These are phyloP conservation scores for Mortierella sp. DNA, from an alignment of 371 early-diverging fungal species.

Conservation along the genomic window DNA sequence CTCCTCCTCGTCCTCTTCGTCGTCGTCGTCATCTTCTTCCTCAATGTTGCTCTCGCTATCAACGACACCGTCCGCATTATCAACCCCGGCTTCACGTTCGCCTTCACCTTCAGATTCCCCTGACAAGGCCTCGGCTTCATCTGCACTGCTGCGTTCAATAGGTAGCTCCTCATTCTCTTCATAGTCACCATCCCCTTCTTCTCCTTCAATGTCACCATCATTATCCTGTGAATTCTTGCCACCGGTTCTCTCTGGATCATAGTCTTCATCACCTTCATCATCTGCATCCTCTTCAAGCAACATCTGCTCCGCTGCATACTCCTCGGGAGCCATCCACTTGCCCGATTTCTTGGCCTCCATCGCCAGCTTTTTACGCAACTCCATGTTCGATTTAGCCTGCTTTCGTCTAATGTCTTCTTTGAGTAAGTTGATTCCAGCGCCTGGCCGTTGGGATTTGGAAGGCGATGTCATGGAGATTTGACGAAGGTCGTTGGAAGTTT, in stretches of 20 bases:
- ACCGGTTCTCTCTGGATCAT: neutral
- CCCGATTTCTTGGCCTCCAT: conserved; percentile 33
- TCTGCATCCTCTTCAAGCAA: conserved; percentile 24
- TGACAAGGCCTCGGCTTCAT: conserved; percentile 7
- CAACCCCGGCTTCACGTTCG: neutral
- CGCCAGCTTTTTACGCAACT: conserved; percentile 24
- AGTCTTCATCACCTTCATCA: conserved; percentile 6
- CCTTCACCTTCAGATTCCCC: conserved; percentile 15
- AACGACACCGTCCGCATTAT: neutral
- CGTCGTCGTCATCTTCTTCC: neutral
- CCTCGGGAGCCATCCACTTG: conserved; percentile 38
- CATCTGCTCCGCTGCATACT: conserved; percentile 38
- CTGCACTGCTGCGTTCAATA: conserved; percentile 17
- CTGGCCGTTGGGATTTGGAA: conserved; percentile 20
- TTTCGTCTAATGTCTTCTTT: conserved; percentile 30
- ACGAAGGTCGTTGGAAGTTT: neutral
- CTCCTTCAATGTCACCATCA: neutral
- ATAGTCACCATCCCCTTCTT: neutral
- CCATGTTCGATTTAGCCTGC: conserved; percentile 28
- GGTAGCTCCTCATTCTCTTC: neutral
- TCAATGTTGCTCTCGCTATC: conserved; percentile 2
- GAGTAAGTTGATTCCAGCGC: conserved; percentile 16
- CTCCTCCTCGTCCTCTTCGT: conserved; percentile 3
- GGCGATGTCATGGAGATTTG: conserved; percentile 10
- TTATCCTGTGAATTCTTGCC: neutral